Evolutionary conservation across 169 alveolate genomes (phyloP).

Genomic region (Eimeria sp.): DNA sequence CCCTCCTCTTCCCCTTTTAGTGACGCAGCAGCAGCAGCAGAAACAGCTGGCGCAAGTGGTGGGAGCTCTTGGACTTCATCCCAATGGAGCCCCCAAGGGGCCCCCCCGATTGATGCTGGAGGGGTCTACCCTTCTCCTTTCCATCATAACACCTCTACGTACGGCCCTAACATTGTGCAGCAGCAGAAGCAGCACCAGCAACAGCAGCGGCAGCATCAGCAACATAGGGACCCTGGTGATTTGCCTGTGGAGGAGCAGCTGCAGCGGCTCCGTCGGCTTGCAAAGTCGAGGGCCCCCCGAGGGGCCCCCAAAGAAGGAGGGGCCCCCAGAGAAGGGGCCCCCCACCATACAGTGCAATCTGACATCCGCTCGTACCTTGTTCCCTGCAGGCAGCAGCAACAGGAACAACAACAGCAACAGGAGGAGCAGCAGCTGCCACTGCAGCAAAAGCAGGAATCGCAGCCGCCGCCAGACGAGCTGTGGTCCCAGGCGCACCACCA

Average conservation of each 20-base stretch:
- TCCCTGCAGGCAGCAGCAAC: conserved; percentile 15
- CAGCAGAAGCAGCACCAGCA: conserved; percentile 5
- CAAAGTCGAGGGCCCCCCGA: conserved; percentile 12
- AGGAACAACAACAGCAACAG: conserved; percentile 6
- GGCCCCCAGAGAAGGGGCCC: not conserved
- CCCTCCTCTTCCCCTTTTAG: not conserved
- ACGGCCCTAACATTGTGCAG: not conserved
- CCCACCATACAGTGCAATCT: not conserved
- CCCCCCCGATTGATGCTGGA: not conserved
- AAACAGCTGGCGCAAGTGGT: not conserved
- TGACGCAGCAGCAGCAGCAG: conserved; percentile 28
- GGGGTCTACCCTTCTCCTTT: not conserved
- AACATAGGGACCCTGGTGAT: not conserved
- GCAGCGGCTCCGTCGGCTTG: conserved; percentile 23
- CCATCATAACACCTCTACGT: not conserved
- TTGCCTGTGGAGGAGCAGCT: conserved; percentile 11
- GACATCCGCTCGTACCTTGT: not conserved
- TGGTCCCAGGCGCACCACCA: not conserved
- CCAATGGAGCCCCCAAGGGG: not conserved
- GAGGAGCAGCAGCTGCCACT: not conserved
- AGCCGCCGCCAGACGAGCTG: not conserved
- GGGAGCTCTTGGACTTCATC: not conserved
- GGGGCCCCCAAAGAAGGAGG: not conserved
- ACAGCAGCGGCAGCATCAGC: not conserved
- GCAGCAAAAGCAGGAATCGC: not conserved